phyloP scores from a whole-genome alignment of 257 asterid species.

The Marsdenia floribunda region DNA sequence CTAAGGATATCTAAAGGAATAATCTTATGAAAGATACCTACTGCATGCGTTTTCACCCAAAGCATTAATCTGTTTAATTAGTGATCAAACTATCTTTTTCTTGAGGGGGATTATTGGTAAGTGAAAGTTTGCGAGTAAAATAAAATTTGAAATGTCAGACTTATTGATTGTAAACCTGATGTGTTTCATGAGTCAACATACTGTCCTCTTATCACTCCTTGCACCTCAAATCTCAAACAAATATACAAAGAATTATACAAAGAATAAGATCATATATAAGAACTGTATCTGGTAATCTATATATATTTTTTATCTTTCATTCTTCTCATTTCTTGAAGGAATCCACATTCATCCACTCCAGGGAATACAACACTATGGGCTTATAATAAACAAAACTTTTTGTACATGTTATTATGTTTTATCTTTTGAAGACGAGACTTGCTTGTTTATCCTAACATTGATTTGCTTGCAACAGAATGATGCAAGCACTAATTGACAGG shows the following conservation, averaged over 20 bases:
- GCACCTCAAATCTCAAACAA: background rate
- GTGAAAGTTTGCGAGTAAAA: background rate
- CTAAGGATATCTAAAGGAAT: background rate
- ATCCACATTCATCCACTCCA: background rate
- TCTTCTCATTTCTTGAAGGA: background rate
- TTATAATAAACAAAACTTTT: background rate
- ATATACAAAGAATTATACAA: background rate
- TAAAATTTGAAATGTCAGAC: background rate
- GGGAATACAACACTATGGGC: background rate
- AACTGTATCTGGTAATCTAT: background rate
- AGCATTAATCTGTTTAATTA: background rate
- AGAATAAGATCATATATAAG: background rate
- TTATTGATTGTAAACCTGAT: background rate
- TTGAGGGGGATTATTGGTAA: background rate
- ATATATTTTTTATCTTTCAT: background rate
- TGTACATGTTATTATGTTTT: background rate
- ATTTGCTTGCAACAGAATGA: slow-evolving; percentile 43
- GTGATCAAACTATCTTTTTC: background rate
- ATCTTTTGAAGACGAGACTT: background rate
- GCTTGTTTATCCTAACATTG: slow-evolving; percentile 1
- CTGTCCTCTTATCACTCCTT: background rate
- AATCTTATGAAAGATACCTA: background rate
- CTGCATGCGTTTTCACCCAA: background rate
- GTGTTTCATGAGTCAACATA: background rate
- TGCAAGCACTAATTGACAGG: slow-evolving; percentile 76